phyloP scores from a whole-genome alignment of 352 stramenopile species.

The Phytopythium aichiense region DNA sequence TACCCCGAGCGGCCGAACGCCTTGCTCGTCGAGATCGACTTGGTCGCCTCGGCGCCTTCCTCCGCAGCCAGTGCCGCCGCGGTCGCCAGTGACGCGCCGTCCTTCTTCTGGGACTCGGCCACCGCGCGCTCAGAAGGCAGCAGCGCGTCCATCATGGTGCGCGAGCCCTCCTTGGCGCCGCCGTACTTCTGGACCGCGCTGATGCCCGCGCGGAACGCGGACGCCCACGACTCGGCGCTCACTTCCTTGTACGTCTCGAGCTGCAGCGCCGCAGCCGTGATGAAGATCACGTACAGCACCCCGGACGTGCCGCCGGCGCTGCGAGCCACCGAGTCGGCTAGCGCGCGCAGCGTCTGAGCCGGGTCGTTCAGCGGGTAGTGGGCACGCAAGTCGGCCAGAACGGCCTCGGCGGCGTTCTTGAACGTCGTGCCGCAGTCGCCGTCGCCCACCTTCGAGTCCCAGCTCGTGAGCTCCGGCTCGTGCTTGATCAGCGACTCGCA shows the following conservation, averaged over 20 bases:
- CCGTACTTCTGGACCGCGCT: conserved; percentile 88
- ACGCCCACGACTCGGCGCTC: conserved; percentile 37
- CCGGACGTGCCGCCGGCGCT: conserved; percentile 94
- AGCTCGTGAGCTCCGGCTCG: conserved; percentile 91
- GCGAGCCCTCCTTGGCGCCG: conserved; percentile 90
- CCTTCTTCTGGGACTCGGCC: conserved; percentile 15
- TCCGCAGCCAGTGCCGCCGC: conserved; percentile 73
- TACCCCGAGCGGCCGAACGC: conserved; percentile 85
- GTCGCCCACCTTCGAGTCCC: conserved; percentile 96
- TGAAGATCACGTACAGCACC: conserved; percentile 94
- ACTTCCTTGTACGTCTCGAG: conserved; percentile 38
- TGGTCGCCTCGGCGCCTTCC: conserved; percentile 89
- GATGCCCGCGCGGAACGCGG: conserved; percentile 72
- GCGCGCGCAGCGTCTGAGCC: conserved; percentile 44
- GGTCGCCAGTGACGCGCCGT: conserved; percentile 21
- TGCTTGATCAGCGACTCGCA: conserved; percentile 78
- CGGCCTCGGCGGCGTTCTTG: conserved; percentile 86
- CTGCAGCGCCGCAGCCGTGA: conserved; percentile 57
- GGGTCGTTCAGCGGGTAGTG: conserved; percentile 66
- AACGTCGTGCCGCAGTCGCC: conserved; percentile 97
- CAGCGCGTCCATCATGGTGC: conserved; percentile 97
- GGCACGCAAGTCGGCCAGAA: conserved; percentile 60
- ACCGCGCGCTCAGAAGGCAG: conserved; percentile 79
- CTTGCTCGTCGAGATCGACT: conserved; percentile 75
- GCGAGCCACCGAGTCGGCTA: conserved; percentile 58